Percentiles rank a stretch among this genome's conserved stretches.
Evolutionary conservation across 2,329 filamentous ascomycete species (phyloP).

Genomic region (Arthrobotrys conoides): DNA sequence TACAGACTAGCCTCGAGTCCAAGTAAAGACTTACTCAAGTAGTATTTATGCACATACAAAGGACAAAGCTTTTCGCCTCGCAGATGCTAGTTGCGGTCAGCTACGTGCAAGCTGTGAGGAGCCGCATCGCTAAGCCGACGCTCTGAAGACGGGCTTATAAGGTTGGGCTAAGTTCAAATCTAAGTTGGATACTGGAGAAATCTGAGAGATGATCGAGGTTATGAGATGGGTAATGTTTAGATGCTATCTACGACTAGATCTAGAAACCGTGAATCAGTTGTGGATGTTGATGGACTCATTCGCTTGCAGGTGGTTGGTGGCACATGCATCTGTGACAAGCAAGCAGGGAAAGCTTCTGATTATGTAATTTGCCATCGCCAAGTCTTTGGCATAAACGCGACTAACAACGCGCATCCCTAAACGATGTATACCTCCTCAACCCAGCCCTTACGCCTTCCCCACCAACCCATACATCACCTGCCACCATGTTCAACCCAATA

Average conservation of each 20-base stretch:
- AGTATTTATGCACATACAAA: not conserved
- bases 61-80: slow-evolving; percentile 3
- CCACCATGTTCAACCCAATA: slow-evolving; percentile 56
- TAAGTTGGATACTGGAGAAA: not conserved
- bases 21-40: too few species aligned
- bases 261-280: not conserved
- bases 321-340: slow-evolving; percentile 9
- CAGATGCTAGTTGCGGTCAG: slow-evolving; percentile 22
- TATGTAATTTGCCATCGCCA: slow-evolving; percentile 25
- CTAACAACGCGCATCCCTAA: slow-evolving; percentile 1
- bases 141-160: not conserved
- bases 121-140: slow-evolving; percentile 11
- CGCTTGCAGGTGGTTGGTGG: slow-evolving; percentile 29
- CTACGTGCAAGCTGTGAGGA: slow-evolving; percentile 19
- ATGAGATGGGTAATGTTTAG: not conserved
- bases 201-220: not conserved
- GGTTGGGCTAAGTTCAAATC: not conserved
- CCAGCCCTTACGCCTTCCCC: not conserved
- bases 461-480: not conserved
- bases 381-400: slow-evolving; percentile 8
- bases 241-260: not conserved
- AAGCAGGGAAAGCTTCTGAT: not conserved
- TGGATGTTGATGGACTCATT: not conserved
- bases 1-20: too few species aligned
- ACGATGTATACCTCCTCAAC: not conserved